phyloP scores from a whole-genome alignment of 73 alveolate genomes.

The Uronychia setigera region DNA sequence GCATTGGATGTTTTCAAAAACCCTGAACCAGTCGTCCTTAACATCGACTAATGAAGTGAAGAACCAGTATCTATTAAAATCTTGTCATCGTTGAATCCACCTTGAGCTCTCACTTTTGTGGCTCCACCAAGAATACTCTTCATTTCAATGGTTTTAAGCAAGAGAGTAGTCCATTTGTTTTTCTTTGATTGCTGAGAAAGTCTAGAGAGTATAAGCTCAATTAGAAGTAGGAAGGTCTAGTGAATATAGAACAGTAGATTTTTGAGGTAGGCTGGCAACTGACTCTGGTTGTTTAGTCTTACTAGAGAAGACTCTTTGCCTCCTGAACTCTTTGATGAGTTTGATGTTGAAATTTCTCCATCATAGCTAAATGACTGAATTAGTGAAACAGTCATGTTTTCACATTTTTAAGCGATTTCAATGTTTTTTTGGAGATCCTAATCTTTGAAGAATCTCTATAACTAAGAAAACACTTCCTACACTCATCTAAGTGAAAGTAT shows the following conservation, averaged over 20 bases:
- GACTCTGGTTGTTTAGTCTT: background rate
- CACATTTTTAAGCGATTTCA: constrained; percentile 11
- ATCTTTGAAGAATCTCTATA: constrained; percentile 32
- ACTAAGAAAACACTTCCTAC: background rate
- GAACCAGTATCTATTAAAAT: background rate
- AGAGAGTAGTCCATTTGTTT: constrained; percentile 30
- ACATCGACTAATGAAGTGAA: background rate
- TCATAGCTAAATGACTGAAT: constrained; percentile 24
- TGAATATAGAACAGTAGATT: constrained; percentile 38
- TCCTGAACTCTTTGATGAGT: background rate
- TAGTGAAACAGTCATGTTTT: constrained; percentile 16
- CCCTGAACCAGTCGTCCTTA: background rate
- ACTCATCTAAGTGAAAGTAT: constrained; percentile 3
- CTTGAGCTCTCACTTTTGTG: background rate
- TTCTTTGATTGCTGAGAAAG: constrained; percentile 22
- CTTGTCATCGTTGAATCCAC: background rate
- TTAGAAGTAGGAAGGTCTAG: constrained; percentile 21
- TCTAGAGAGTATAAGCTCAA: constrained; percentile 35
- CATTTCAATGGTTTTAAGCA: background rate
- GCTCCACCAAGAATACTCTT: background rate
- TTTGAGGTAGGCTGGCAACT: constrained; percentile 9
- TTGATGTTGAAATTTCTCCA: background rate
- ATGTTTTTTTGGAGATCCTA: constrained; percentile 30
- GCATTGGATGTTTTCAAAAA: background rate
- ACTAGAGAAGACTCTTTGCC: background rate